These are phyloP conservation scores for Linum lewisii DNA, from an alignment of 345 rosid species.

Conservation along the genomic window DNA sequence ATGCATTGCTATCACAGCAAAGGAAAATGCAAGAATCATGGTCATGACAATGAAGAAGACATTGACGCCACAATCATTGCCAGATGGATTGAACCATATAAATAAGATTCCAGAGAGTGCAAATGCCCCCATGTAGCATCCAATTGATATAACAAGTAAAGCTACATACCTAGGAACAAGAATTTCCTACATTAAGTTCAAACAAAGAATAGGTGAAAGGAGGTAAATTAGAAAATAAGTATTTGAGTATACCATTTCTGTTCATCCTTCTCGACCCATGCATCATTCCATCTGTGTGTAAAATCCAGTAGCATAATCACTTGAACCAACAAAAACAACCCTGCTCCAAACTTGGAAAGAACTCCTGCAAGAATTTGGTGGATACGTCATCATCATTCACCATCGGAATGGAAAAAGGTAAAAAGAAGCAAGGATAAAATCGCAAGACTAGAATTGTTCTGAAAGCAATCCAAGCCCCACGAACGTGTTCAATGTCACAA, in stretches of 20 bases:
- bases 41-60: slow-evolving; percentile 87
- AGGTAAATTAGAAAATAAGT: slow-evolving; percentile 7
- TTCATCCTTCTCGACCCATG: slow-evolving; percentile 98
- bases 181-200: slow-evolving; percentile 19
- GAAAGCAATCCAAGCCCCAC: no score
- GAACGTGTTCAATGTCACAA: neutral
- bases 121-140: slow-evolving; percentile 75
- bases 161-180: slow-evolving; percentile 60
- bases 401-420: no score
- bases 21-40: slow-evolving; percentile 70
- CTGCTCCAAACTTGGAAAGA: slow-evolving; percentile 89
- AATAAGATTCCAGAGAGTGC: slow-evolving; percentile 70
- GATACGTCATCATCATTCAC: neutral
- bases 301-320: slow-evolving; percentile 76
- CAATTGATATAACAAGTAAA: slow-evolving; percentile 64
- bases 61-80: slow-evolving; percentile 84
- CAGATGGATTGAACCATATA: slow-evolving; percentile 99
- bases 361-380: slow-evolving; percentile 37
- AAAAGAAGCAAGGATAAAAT: no score
- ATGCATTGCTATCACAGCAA: slow-evolving; percentile 66
- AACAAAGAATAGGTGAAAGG: neutral
- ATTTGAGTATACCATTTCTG: slow-evolving; percentile 59
- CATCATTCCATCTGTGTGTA: slow-evolving; percentile 89
- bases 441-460: neutral
- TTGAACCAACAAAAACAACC: slow-evolving; percentile 89